Evolutionary conservation across 176 grass and related monocot genomes (phyloP).

Genomic region (Typha latifolia): DNA sequence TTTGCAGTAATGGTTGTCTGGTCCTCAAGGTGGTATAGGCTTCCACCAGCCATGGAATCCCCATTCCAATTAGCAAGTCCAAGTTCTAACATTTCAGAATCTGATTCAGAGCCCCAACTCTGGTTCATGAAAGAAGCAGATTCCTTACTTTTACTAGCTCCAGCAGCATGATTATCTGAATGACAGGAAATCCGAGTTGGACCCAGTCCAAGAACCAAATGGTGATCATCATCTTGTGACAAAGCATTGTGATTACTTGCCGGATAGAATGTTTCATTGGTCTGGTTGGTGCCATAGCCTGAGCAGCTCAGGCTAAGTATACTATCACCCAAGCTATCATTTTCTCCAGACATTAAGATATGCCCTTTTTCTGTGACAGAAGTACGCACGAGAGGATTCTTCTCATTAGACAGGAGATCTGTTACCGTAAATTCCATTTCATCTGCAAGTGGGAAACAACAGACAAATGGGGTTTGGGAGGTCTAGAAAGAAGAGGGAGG

Average conservation of each 20-base stretch:
- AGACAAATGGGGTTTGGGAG: not conserved
- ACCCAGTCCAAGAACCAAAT: constrained; percentile 56
- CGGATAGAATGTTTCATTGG: not conserved
- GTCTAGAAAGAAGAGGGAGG: not conserved
- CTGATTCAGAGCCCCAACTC: constrained; percentile 28
- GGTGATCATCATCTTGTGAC: constrained; percentile 39
- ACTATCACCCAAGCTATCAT: not conserved
- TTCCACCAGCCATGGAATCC: not conserved
- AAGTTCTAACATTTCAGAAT: constrained; percentile 34
- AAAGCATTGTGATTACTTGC: not conserved
- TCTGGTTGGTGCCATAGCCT: too few relatives aligned
- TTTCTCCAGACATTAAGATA: not conserved
- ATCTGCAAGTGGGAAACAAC: not conserved
- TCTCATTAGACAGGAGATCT: not conserved
- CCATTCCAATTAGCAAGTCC: constrained; percentile 5
- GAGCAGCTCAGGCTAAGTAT: not conserved
- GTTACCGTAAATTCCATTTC: constrained; percentile 5
- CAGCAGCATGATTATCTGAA: constrained; percentile 2
- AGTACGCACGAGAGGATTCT: constrained; percentile 7
- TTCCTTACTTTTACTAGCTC: constrained; percentile 18
- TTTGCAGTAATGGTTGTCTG: constrained; percentile 4
- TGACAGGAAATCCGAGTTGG: constrained; percentile 16
- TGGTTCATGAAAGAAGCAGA: constrained; percentile 33
- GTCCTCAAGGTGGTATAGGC: not conserved
- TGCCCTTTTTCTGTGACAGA: not conserved